Base-by-base conservation (phyloP, 257 asterid species). In the Solanum sejunctum region DNA sequence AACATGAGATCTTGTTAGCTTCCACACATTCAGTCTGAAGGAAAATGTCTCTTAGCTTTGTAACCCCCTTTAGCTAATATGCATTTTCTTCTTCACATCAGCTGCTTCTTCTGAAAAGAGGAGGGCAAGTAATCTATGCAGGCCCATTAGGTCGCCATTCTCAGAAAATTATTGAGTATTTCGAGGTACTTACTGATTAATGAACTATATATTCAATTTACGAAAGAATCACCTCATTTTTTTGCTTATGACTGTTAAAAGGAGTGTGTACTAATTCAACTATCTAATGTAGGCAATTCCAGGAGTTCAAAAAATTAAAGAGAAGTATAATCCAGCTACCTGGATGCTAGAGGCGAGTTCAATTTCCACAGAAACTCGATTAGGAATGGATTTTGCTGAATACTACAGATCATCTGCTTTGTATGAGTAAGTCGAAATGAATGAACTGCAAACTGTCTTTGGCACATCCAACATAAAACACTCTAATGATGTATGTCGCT, bases 91-190 rank as follows among this genome's bases (percentile, higher is more conserved):
- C 47, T 79, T 54, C 86, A 75, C 84, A 61, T 81, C 89, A 93
- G 97, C 87, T 93, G 71, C 91, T 93, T 85, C 91, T 93, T 77
- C 67, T 92, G 94, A 93, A 93, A 89, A 85, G 92, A 86, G 97
- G 97, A 28, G 97, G 97, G 4, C 89, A 87, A 88, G 88, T 91
- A 56, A 93, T 91, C 67, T 92, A 91, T 56, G 94, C 94, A 71
- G 97, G 97, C 32, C 91, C 93, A 55, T 66, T 92, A 11, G 97
- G 97, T 67, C 85, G 52, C 45, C 86, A 90, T 80, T 93, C 95
- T 6, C 89, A 82, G 56, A 85, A 88, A 55, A 86, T 93, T 69
- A 72, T 91, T 8, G 88, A 87, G 64, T 93, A 91, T 84, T 93
- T 91, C 75, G 94, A 93, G 96, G 95, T 92, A 90, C 83, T 66